A percentile compares a stretch with the other conserved stretches of the same genome.
Evolutionary conservation across 2,329 filamentous ascomycete genomes (phyloP).

Genomic region (Arthrobotrys conoides): DNA sequence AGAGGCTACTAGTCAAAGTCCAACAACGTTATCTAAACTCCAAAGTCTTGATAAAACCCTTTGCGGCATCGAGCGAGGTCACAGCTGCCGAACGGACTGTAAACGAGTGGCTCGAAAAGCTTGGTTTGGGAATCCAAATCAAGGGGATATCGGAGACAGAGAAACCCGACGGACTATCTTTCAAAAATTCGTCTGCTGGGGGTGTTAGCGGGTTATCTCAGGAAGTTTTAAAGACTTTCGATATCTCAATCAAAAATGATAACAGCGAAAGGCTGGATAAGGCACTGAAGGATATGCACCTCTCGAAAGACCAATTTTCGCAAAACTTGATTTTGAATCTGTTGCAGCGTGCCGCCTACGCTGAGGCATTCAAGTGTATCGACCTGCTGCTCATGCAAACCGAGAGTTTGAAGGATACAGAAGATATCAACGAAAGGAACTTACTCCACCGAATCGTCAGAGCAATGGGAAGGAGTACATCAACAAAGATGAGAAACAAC

Average conservation of each 20-base stretch:
- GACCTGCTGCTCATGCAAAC: slow-evolving; percentile 78
- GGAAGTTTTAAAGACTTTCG: slow-evolving; percentile 78
- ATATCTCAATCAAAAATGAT: slow-evolving; percentile 70
- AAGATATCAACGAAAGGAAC: slow-evolving; percentile 94
- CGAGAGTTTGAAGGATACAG: slow-evolving; percentile 82
- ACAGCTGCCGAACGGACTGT: slow-evolving; percentile 76
- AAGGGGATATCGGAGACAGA: slow-evolving; percentile 75
- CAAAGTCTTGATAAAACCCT: slow-evolving; percentile 89
- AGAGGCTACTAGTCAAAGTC: slow-evolving; percentile 82
- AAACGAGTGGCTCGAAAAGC: slow-evolving; percentile 89
- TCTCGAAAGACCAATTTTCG: slow-evolving; percentile 71
- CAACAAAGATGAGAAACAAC: slow-evolving; percentile 69
- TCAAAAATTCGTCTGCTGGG: slow-evolving; percentile 67
- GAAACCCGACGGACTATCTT: slow-evolving; percentile 35
- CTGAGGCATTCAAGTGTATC: slow-evolving; percentile 78
- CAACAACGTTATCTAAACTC: slow-evolving; percentile 89
- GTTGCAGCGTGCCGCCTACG: slow-evolving; percentile 81
- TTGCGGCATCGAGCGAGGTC: slow-evolving; percentile 80
- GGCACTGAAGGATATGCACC: slow-evolving; percentile 70
- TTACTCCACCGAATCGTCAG: slow-evolving; percentile 94
- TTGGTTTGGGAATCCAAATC: slow-evolving; percentile 73
- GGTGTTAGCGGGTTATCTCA: slow-evolving; percentile 80
- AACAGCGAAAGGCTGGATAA: slow-evolving; percentile 72
- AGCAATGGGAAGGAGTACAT: slow-evolving; percentile 83
- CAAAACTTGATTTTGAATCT: slow-evolving; percentile 80